Conservation (phyloP, 805 yeast species). For the Schwanniomyces yamadae region DNA sequence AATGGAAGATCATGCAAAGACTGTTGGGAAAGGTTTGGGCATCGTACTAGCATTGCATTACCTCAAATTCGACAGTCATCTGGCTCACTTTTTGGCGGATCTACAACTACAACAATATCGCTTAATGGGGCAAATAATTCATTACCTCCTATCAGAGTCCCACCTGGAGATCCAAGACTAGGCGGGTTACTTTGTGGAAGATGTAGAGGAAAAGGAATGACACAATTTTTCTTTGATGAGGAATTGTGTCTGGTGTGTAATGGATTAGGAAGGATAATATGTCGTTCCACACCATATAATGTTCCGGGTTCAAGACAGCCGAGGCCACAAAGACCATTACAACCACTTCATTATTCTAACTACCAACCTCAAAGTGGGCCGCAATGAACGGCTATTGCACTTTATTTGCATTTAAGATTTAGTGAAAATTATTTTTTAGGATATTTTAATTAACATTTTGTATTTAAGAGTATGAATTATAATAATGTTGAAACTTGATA, state of each 20-base stretch:
- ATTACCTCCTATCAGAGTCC: constrained; percentile 43
- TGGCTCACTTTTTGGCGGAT: constrained; percentile 10
- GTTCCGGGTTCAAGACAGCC: background rate
- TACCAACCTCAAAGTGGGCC: no score
- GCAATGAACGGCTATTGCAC: no score
- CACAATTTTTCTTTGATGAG: constrained; percentile 55
- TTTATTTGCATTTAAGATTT: no score
- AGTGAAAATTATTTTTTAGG: no score
- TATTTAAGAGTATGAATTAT: no score
- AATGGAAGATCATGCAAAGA: constrained; percentile 65
- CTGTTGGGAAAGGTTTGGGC: constrained; percentile 68
- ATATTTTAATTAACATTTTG: no score
- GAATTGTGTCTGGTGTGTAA: constrained; percentile 63
- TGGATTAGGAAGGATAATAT: constrained; percentile 60
- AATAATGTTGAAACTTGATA: no score
- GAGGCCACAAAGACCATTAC: constrained; percentile 7
- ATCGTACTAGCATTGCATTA: no score
- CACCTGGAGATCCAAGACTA: constrained; percentile 73
- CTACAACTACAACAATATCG: constrained; percentile 10
- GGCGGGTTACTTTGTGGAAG: constrained; percentile 76
- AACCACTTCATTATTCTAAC: constrained; percentile 5
- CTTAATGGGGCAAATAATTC: constrained; percentile 10
- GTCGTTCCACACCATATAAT: constrained; percentile 7
- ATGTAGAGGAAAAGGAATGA: constrained; percentile 66
- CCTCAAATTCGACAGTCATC: no score